A percentile compares a stretch with the other conserved stretches of the same genome.
phyloP scores from a whole-genome alignment of 2,329 filamentous ascomycete species.

The Podosphaera leucotricha region DNA sequence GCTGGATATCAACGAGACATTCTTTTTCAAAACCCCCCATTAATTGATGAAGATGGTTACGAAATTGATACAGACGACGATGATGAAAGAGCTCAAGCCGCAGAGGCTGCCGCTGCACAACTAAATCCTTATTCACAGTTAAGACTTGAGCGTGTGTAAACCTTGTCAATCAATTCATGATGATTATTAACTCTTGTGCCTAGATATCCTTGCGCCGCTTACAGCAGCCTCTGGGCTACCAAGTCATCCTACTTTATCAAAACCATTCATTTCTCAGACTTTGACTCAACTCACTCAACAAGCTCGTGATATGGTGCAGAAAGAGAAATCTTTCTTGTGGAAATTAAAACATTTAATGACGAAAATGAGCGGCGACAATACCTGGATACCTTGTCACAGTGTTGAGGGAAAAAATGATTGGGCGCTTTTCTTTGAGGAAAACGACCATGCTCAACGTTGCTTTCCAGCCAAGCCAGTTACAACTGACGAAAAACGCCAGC shows the following conservation, averaged over 20 bases:
- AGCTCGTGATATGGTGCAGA: slow-evolving; percentile 46
- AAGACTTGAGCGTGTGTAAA: slow-evolving; percentile 39
- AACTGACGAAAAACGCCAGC: slow-evolving; percentile 11
- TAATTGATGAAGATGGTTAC: slow-evolving; percentile 58
- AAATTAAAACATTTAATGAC: slow-evolving; percentile 52
- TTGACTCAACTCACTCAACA: slow-evolving; percentile 48
- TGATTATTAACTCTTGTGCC: slow-evolving; percentile 13
- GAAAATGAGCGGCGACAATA: slow-evolving; percentile 50
- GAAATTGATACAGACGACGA: slow-evolving; percentile 52
- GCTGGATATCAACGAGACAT: slow-evolving; percentile 50
- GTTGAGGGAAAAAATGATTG: slow-evolving; percentile 33
- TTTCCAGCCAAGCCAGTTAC: slow-evolving; percentile 5
- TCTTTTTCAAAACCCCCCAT: slow-evolving; percentile 47
- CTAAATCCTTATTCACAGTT: slow-evolving; percentile 54
- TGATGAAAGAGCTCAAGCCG: slow-evolving; percentile 35
- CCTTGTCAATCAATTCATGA: background rate
- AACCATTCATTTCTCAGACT: slow-evolving; percentile 50
- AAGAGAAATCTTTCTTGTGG: slow-evolving; percentile 50
- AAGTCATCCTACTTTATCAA: slow-evolving; percentile 48
- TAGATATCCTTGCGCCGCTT: slow-evolving; percentile 52
- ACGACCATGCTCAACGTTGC: slow-evolving; percentile 8
- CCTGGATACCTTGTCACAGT: slow-evolving; percentile 36
- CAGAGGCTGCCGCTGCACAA: slow-evolving; percentile 37
- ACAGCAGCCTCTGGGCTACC: slow-evolving; percentile 53
- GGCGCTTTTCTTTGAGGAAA: slow-evolving; percentile 21